phyloP scores from a whole-genome alignment of 441 rosid genomes.

The Pelargonium exstipulatum region DNA sequence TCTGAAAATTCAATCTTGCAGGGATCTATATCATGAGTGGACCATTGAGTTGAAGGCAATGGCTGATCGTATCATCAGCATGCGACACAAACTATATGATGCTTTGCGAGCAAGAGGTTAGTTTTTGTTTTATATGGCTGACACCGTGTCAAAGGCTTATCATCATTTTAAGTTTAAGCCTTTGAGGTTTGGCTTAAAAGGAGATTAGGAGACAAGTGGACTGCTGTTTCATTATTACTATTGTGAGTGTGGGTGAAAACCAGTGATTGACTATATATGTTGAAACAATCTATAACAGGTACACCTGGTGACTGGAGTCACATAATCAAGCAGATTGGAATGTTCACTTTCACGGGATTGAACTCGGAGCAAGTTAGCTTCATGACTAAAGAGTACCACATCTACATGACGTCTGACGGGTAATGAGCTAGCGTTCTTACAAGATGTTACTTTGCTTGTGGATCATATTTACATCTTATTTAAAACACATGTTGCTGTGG shows the following conservation, averaged over 20 bases:
- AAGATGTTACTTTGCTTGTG: too few relatives aligned
- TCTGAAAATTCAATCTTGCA: constrained; percentile 21
- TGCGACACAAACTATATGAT: constrained; percentile 71
- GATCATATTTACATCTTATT: too few relatives aligned
- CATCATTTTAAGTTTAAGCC: too few relatives aligned
- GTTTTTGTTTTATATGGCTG: not conserved
- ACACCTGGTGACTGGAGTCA: constrained; percentile 99
- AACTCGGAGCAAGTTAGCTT: constrained; percentile 66
- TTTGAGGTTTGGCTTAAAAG: too few relatives aligned
- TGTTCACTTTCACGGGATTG: constrained; percentile 92
- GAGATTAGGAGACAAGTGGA: too few relatives aligned
- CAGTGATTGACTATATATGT: too few relatives aligned
- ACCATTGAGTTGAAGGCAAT: constrained; percentile 81
- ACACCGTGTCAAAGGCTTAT: not conserved
- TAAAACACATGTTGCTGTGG: not conserved
- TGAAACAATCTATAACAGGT: constrained; percentile 34
- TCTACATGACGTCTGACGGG: constrained; percentile 96
- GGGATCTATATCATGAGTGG: constrained; percentile 76
- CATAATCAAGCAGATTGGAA: constrained; percentile 86
- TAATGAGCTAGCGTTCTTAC: constrained; percentile 20
- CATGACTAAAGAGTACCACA: constrained; percentile 81
- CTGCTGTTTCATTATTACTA: too few relatives aligned
- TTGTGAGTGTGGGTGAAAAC: too few relatives aligned
- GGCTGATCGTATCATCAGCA: constrained; percentile 86
- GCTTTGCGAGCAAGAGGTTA: constrained; percentile 51